These are phyloP conservation scores for Chenopodium quinoa DNA, from an alignment of 148 eudicot species.

Conservation along the genomic window DNA sequence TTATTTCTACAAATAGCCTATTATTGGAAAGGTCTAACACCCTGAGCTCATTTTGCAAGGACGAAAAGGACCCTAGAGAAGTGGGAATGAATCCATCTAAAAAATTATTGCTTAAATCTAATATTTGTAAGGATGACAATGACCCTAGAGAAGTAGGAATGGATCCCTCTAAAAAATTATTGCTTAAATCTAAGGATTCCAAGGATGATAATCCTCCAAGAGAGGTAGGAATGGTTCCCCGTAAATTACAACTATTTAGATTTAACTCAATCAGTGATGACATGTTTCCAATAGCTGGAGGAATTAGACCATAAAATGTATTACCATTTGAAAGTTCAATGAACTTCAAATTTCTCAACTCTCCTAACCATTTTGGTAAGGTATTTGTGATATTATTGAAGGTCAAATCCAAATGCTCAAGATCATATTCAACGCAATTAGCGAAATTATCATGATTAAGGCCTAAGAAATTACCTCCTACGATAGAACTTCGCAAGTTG, in stretches of 20 bases:
- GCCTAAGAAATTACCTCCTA: neutral
- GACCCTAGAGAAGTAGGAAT: too few species aligned
- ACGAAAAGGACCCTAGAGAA: too few species aligned
- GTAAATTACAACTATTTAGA: neutral
- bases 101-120: too few species aligned
- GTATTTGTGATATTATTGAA: neutral
- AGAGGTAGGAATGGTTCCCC: neutral
- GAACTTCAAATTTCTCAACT: neutral
- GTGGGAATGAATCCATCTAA: too few species aligned
- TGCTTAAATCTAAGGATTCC: too few species aligned
- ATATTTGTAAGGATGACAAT: too few species aligned
- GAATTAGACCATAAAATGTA: neutral
- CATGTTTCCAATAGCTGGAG: neutral
- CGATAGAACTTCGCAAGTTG: neutral
- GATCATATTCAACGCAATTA: neutral
- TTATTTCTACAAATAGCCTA: neutral
- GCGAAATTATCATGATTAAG: slow-evolving; percentile 3
- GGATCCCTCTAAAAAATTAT: too few species aligned
- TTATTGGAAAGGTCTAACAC: neutral
- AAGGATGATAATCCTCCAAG: too few species aligned
- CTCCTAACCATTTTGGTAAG: slow-evolving; percentile 17
- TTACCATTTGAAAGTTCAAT: neutral
- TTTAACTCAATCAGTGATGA: neutral
- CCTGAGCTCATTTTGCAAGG: too few species aligned
- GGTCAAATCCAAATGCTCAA: slow-evolving; percentile 13